phyloP scores from a whole-genome alignment of 208 protist species.

The Trypanosoma boissoni region DNA sequence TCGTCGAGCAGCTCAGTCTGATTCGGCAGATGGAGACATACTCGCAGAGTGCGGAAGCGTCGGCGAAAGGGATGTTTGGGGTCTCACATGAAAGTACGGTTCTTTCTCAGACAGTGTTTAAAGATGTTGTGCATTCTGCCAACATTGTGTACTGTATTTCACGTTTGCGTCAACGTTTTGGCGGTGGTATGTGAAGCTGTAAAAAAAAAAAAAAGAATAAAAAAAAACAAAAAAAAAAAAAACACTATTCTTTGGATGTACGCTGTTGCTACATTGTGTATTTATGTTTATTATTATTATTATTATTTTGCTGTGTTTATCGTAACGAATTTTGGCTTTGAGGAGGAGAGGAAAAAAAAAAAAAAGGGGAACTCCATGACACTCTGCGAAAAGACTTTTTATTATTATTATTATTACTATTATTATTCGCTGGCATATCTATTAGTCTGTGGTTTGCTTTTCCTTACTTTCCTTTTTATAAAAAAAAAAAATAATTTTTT shows the following conservation, averaged over 20 bases:
- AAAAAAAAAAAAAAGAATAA: neutral
- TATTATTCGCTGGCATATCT: too few relatives aligned
- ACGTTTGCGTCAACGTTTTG: slow-evolving; percentile 10
- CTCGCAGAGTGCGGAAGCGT: neutral
- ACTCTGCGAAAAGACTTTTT: too few relatives aligned
- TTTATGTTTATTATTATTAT: slow-evolving; percentile 8
- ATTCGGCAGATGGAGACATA: slow-evolving; percentile 12
- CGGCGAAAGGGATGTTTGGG: neutral
- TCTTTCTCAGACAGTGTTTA: slow-evolving; percentile 9
- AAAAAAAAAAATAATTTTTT: too few relatives aligned
- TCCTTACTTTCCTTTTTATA: too few relatives aligned
- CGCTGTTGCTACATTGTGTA: neutral
- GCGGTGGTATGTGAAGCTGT: neutral
- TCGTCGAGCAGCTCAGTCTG: slow-evolving; percentile 14
- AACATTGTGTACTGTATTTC: slow-evolving; percentile 15
- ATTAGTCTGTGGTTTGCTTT: too few relatives aligned
- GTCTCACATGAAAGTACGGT: slow-evolving; percentile 8
- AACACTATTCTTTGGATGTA: neutral
- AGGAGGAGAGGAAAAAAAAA: too few relatives aligned
- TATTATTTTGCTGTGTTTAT: too few relatives aligned
- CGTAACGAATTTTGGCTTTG: too few relatives aligned
- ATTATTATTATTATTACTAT: too few relatives aligned
- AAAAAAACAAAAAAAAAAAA: slow-evolving; percentile 3
- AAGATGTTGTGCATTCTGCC: slow-evolving; percentile 21
- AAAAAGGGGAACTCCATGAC: too few relatives aligned